A percentile compares a stretch with the other conserved stretches of the same genome.
Conservation (phyloP, 352 stramenopile species). For the Phytopythium sindhum region DNA sequence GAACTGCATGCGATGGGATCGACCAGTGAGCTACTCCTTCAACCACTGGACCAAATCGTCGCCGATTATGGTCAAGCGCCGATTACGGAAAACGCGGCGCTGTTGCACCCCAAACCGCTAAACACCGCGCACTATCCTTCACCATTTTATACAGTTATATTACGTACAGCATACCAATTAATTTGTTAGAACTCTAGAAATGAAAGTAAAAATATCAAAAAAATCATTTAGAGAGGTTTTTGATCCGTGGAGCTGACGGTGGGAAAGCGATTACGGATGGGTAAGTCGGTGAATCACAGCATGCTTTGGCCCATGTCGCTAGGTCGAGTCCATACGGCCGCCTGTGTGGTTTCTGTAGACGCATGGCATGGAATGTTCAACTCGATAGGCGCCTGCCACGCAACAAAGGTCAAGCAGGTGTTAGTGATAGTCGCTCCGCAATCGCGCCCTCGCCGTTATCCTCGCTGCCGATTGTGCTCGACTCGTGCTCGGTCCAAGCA, state of each 20-base stretch:
- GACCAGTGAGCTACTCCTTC: background rate
- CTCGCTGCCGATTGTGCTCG: background rate
- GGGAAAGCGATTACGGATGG: background rate
- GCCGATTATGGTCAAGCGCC: background rate
- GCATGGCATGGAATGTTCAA: too few species aligned
- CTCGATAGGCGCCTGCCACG: background rate
- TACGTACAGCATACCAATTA: background rate
- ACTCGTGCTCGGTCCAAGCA: too few species aligned
- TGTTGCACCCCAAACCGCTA: too few species aligned
- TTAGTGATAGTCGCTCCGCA: conserved; percentile 1
- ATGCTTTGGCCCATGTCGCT: background rate
- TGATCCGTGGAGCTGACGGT: background rate
- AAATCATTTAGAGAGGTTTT: background rate
- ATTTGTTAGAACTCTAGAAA: too few species aligned
- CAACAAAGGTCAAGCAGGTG: background rate
- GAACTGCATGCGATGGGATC: background rate
- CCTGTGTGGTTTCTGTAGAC: too few species aligned
- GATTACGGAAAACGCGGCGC: conserved; percentile 2
- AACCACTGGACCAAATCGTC: background rate
- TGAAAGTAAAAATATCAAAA: background rate
- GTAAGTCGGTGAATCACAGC: background rate
- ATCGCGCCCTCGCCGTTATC: background rate
- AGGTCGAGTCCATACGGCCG: too few species aligned
- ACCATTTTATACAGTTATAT: background rate
- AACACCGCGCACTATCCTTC: too few species aligned